Evolutionary conservation across 225 moss, liverwort and hornwort genomes (phyloP).

Genomic region (Thuidium tamariscinum): DNA sequence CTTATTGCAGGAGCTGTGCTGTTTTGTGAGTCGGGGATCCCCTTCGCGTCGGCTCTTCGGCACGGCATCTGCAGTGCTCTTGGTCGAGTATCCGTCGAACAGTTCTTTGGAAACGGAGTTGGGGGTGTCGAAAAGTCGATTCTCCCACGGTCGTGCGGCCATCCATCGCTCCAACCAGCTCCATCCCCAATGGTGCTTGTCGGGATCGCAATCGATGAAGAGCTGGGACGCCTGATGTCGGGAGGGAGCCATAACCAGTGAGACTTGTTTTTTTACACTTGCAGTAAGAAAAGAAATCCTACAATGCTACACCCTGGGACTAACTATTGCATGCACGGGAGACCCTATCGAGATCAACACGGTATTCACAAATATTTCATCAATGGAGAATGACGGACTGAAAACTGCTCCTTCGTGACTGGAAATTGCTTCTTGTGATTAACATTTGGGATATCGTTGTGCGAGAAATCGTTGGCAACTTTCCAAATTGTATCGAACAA

Average conservation of each 20-base stretch:
- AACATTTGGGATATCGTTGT: background rate
- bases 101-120: constrained; percentile 45
- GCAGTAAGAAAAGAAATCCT: background rate
- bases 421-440: background rate
- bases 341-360: background rate
- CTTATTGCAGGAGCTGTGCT: constrained; percentile 31
- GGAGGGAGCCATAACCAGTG: background rate
- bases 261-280: background rate
- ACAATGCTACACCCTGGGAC: background rate
- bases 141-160: background rate
- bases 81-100: constrained; percentile 19
- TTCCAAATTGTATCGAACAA: background rate
- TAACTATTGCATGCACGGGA: background rate
- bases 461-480: background rate
- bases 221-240: constrained; percentile 56
- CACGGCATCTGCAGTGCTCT: background rate
- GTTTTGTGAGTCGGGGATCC: constrained; percentile 62
- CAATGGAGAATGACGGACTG: background rate
- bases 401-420: no score
- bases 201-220: constrained; percentile 95
- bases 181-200: background rate
- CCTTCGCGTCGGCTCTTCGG: constrained; percentile 42
- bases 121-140: constrained; percentile 44
- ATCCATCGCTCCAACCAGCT: background rate
- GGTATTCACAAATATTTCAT: background rate